Evolutionary conservation across 495 filamentous ascomycete genomes (phyloP), one percentile per base, ranked within the genome.

Genomic region (Podospora conica): DNA sequence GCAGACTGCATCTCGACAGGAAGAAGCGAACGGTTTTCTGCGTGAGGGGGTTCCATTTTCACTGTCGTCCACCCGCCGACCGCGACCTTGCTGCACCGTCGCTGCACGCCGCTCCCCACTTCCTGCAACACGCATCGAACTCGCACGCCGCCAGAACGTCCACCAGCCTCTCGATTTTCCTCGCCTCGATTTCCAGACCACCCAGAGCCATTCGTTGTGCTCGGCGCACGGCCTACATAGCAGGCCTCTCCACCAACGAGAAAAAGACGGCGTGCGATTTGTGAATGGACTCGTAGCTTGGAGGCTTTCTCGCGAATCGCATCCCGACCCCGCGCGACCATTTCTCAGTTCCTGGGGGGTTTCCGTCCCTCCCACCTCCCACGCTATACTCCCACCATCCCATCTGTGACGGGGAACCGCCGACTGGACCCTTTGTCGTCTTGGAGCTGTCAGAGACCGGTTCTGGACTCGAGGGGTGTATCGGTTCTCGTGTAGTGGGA

Each of bases 111-210:
- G 58, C 58, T 33, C 68, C 28, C 60, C 54, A 61, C 60, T 53
- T 31, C 18, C 21, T 21, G 20, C 29, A 53, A 6, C 33, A 48
- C 33, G 15, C 33, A 48, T 48, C 33, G 33, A 48, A 48, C 33
- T 48, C 33, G 33, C 33, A 48, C 33, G 31, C n/a, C 55, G 58
- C 67, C 22, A 55, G 31, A 56, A 25, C 40, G 40, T 58, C 60
- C 59, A 60, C 73, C 74, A 76, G 67, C 74, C 74, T 72, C 74
- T 72, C 68, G 64, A 71, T 70, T 75, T 69, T 63, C 53, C 59
- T 48, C 66, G 33, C 68, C 68, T 66, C 58, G 60, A 69, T 40
- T 64, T 66, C 57, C 57, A 61, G 58, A 64, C 31, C 23, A 59
- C 64, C 70, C 23, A 65, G 63, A 72, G 60, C 69, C 65, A 72